Evolutionary conservation across 345 rosid genomes (phyloP), one percentile per base, ranked within the genome.

Genomic region (Melaleuca alternifolia): DNA sequence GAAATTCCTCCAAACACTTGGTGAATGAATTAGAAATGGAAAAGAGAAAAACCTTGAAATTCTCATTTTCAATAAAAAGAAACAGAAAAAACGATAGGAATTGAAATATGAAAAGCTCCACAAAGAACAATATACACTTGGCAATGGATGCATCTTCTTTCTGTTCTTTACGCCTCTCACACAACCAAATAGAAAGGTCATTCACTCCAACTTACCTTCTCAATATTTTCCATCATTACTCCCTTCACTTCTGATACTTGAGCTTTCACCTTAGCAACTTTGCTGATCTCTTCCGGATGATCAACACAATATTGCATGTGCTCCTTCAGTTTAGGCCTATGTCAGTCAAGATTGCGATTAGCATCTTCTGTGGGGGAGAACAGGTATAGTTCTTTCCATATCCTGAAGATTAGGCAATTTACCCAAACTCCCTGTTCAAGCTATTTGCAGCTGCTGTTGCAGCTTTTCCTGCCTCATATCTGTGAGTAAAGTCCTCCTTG

Each of bases 221-320:
- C 98, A 88, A 96, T 95, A 88, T 96, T 96, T 87, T 96, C 97
- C 97, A 96, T 96, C 98, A 96, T 96, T 61, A 96, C 97, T 52
- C 98, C 97, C 82, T 96, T 96, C 83, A 96, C 98, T 90, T 96
- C 98, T 7, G 95, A 93, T 41, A 95, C 98, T 88, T 96, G 98
- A 89, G 98, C 98, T 88, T 96, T 94, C 53, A 96, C 98, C 91
- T 95, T 96, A 41, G 96, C 91, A 84, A 96, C 93, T 87, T 96
- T 95, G 90, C 90, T 95, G 85, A 94, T 89, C 91, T 96, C 98
- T 84, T 96, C 97, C 18, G 96, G 97, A 90, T 96, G 94, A 93
- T 94, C 96, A 51, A 90, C 91, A 52, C 93, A 93, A 84, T 92
- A 93, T 87, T 93, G 96, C 96, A 93, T 93, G 53, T 92, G 93